Conservation (phyloP, 2,329 filamentous ascomycete genomes). For the Calonectria pseudoreteaudii region DNA sequence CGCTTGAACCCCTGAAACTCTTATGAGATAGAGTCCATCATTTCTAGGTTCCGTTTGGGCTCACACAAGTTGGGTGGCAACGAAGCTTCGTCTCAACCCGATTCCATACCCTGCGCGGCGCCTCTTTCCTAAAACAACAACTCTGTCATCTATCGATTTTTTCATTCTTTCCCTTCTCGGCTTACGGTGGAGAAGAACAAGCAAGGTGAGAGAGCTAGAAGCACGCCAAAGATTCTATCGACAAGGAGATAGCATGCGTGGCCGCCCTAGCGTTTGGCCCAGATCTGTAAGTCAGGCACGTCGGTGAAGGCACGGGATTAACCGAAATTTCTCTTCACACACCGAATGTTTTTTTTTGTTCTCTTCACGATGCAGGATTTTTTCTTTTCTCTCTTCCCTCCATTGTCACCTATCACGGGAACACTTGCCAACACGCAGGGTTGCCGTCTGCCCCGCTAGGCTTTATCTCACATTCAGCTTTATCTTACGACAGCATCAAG, state of each 20-base stretch:
- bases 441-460: not conserved
- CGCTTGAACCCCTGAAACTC: slow-evolving; percentile 1
- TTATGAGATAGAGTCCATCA: slow-evolving; percentile 1
- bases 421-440: not conserved
- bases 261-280: not conserved
- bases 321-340: not conserved
- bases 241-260: not conserved
- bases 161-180: not conserved
- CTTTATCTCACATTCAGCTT: not conserved
- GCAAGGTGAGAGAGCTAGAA: not conserved
- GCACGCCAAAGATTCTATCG: not conserved
- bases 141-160: slow-evolving; percentile 3
- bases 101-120: not conserved
- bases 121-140: not conserved
- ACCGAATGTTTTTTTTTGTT: slow-evolving; percentile 6
- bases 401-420: not conserved
- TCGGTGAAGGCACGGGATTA: slow-evolving; percentile 1
- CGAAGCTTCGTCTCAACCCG: not conserved
- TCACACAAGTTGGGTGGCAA: not conserved
- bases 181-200: not conserved
- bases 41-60: not conserved
- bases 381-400: not conserved
- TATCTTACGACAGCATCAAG: slow-evolving; percentile 9
- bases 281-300: not conserved
- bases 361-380: not conserved